Conservation (phyloP, 1,284 basidiomycete species). For the Leccinum subfulvum region DNA sequence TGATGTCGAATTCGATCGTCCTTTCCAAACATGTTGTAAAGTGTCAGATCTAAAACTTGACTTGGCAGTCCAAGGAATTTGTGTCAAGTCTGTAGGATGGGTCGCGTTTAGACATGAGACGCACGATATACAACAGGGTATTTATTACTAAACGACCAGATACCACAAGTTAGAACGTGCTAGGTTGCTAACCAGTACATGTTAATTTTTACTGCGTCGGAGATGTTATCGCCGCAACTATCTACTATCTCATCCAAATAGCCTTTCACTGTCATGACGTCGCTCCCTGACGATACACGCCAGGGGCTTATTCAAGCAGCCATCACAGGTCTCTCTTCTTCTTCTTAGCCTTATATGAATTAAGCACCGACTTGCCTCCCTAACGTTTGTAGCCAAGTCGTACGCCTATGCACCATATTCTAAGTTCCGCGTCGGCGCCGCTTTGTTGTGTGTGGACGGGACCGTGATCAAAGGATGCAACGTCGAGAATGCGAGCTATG, state of each 20-base stretch:
- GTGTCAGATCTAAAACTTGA: not conserved
- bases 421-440: conserved; percentile 87
- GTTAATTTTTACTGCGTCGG: not conserved
- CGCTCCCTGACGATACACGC: not conserved
- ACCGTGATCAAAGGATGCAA: conserved; percentile 81
- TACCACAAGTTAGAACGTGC: conserved; percentile 6
- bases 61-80: not conserved
- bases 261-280: not conserved
- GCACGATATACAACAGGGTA: not conserved
- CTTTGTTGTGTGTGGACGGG: conserved; percentile 69
- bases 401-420: conserved; percentile 75
- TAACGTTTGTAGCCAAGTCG: conserved; percentile 53
- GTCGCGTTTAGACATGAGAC: conserved; percentile 45
- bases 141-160: not conserved
- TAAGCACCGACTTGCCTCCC: not conserved
- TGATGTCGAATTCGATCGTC: not conserved
- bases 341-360: not conserved
- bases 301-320: not conserved
- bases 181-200: not conserved
- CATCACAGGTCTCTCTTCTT: not conserved
- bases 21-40: not conserved
- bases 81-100: conserved; percentile 56
- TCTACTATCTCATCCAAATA: not conserved
- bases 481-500: conserved; percentile 90
- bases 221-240: not conserved